These are phyloP conservation scores for Takashimella koratensis DNA, from an alignment of 1,284 basidiomycete genomes.

Conservation along the genomic window DNA sequence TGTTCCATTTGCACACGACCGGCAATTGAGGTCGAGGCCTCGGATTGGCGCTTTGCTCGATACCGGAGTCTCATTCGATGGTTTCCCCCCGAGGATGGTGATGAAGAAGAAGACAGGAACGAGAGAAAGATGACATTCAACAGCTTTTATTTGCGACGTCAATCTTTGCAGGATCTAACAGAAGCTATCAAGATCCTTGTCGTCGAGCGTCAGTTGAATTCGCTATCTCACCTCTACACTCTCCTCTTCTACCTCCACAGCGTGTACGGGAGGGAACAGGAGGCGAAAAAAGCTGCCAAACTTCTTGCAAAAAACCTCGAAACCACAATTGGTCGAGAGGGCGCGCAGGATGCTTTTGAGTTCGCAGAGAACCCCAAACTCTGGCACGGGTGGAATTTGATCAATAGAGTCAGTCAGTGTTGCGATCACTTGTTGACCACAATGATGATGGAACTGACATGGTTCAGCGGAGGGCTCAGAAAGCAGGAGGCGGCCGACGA, in stretches of 20 bases:
- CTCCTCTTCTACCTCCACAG: neutral
- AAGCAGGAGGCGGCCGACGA: too few relatives aligned
- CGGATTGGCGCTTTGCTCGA: neutral
- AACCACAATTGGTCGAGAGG: neutral
- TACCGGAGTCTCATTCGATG: neutral
- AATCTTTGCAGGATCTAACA: neutral
- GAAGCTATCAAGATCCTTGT: neutral
- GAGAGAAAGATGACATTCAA: too few relatives aligned
- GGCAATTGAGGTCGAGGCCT: neutral
- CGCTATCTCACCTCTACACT: neutral
- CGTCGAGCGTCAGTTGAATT: neutral
- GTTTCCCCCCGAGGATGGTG: too few relatives aligned
- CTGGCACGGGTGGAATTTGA: too few relatives aligned
- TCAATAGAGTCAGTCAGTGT: too few relatives aligned
- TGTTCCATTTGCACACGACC: neutral
- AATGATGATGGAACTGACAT: too few relatives aligned
- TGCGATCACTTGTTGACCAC: too few relatives aligned
- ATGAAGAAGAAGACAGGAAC: too few relatives aligned
- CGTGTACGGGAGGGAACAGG: neutral
- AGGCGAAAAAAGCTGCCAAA: neutral
- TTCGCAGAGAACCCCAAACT: too few relatives aligned
- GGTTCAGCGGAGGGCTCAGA: too few relatives aligned
- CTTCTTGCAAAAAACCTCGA: neutral
- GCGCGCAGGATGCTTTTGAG: too few relatives aligned
- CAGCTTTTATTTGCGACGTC: too few relatives aligned